Conservation (phyloP, 345 rosid genomes). For the Bruguiera parviflora region DNA sequence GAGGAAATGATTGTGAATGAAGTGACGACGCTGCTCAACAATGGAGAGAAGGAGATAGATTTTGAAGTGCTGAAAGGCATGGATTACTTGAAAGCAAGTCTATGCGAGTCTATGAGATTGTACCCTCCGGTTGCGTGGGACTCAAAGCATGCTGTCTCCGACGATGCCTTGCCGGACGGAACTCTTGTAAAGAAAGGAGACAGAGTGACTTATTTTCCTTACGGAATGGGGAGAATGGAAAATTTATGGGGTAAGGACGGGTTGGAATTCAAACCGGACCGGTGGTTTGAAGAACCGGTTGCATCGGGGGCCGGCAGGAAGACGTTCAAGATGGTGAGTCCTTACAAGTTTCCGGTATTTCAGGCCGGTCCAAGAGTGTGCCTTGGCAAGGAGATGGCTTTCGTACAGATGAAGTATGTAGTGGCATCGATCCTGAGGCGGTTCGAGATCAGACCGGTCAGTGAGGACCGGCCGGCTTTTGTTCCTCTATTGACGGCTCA, state of each 20-base stretch:
- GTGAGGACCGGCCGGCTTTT: slow-evolving; percentile 13
- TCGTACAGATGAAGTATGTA: slow-evolving; percentile 59
- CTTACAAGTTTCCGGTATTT: slow-evolving; percentile 58
- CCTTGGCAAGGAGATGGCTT: slow-evolving; percentile 76
- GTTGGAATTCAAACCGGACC: slow-evolving; percentile 29
- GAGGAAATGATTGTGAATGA: slow-evolving; percentile 23
- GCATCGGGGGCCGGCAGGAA: neutral
- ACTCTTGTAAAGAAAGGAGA: slow-evolving; percentile 28
- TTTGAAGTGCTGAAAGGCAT: slow-evolving; percentile 23
- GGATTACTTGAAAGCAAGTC: slow-evolving; percentile 24
- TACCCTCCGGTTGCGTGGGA: slow-evolving; percentile 37
- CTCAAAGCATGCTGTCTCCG: slow-evolving; percentile 24
- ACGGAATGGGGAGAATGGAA: slow-evolving; percentile 36
- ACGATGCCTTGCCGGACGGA: slow-evolving; percentile 29
- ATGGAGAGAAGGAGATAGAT: slow-evolving; percentile 10
- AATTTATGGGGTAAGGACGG: slow-evolving; percentile 24
- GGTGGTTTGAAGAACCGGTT: slow-evolving; percentile 21
- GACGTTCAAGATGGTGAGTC: slow-evolving; percentile 22
- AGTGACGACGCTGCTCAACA: neutral
- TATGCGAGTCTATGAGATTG: slow-evolving; percentile 33
- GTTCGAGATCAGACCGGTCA: slow-evolving; percentile 25
- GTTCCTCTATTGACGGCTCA: slow-evolving; percentile 31
- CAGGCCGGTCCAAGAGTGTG: slow-evolving; percentile 83
- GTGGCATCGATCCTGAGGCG: slow-evolving; percentile 37
- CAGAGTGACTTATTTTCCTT: slow-evolving; percentile 30